These are phyloP conservation scores for Leccinum boreale DNA, from an alignment of 768 basidiomycete species.

Conservation along the genomic window DNA sequence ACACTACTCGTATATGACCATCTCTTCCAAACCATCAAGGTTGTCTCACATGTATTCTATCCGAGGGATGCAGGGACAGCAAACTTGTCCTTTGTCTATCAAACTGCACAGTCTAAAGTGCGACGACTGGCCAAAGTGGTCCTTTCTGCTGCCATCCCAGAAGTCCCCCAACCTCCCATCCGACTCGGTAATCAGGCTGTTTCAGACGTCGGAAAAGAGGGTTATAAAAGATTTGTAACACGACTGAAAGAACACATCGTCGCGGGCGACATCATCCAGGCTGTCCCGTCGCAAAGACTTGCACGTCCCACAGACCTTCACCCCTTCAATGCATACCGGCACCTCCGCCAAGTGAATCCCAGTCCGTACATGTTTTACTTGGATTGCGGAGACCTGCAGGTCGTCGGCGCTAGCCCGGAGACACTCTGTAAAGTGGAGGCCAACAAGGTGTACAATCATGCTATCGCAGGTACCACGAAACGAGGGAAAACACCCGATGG, in stretches of 20 bases:
- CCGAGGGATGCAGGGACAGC: conserved; percentile 63
- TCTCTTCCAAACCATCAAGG: conserved; percentile 90
- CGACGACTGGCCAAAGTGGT: conserved; percentile 76
- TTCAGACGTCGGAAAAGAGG: conserved; percentile 91
- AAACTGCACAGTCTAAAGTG: conserved; percentile 80
- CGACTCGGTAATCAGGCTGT: conserved; percentile 63
- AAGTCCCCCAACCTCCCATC: conserved; percentile 63
- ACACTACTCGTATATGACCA: conserved; percentile 97
- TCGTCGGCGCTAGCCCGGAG: conserved; percentile 98
- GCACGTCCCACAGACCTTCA: conserved; percentile 83
- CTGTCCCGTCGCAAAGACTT: conserved; percentile 92
- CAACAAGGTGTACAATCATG: conserved; percentile 94
- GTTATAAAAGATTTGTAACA: conserved; percentile 90
- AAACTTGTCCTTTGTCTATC: conserved; percentile 82
- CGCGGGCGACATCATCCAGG: conserved; percentile 97
- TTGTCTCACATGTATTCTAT: conserved; percentile 94
- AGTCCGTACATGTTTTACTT: conserved; percentile 99
- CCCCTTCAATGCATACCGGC: conserved; percentile 96
- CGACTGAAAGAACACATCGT: conserved; percentile 91
- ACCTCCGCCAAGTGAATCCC: conserved; percentile 91
- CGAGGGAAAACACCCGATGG: conserved; percentile 86
- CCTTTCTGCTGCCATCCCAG: conserved; percentile 48
- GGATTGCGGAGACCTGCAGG: conserved; percentile 87
- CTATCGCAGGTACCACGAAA: conserved; percentile 93
- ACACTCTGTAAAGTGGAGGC: conserved; percentile 93